Percentiles rank a stretch among this genome's conserved stretches.
Evolutionary conservation across 2,329 filamentous ascomycete species (phyloP).

Genomic region (Monilinia vaccinii-corymbosi): DNA sequence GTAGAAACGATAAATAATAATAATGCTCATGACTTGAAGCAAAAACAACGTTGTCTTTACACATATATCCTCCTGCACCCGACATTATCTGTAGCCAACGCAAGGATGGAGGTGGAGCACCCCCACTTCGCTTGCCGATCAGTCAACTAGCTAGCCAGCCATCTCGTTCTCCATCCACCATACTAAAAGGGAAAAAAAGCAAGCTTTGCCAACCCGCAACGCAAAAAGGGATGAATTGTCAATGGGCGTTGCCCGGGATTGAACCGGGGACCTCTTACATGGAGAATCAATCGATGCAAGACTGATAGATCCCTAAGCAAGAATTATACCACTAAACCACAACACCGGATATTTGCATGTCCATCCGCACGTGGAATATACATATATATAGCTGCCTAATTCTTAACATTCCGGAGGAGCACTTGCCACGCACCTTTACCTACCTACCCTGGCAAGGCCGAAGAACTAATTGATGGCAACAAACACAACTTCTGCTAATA

Average conservation of each 20-base stretch:
- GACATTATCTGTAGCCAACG: background rate
- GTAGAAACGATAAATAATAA: too few relatives aligned
- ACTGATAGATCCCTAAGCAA: slow-evolving; percentile 6
- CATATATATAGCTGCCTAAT: background rate
- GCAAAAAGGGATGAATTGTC: too few relatives aligned
- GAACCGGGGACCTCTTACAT: slow-evolving; percentile 13
- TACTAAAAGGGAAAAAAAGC: background rate
- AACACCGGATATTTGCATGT: background rate
- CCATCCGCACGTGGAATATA: background rate
- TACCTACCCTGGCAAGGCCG: too few relatives aligned
- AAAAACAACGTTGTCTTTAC: too few relatives aligned
- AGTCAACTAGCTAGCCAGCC: background rate
- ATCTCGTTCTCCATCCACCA: background rate
- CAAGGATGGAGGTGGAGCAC: too few relatives aligned
- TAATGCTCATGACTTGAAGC: too few relatives aligned
- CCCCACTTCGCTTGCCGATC: background rate
- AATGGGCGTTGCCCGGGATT: slow-evolving; percentile 8
- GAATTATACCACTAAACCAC: slow-evolving; percentile 12
- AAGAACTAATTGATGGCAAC: too few relatives aligned
- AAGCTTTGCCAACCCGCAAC: too few relatives aligned
- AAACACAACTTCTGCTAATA: too few relatives aligned
- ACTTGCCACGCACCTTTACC: too few relatives aligned
- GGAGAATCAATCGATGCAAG: background rate
- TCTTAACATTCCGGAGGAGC: too few relatives aligned
- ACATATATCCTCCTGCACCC: too few relatives aligned